Evolutionary conservation across 2,329 filamentous ascomycete genomes (phyloP).

Genomic region (Gyromitra esculenta): DNA sequence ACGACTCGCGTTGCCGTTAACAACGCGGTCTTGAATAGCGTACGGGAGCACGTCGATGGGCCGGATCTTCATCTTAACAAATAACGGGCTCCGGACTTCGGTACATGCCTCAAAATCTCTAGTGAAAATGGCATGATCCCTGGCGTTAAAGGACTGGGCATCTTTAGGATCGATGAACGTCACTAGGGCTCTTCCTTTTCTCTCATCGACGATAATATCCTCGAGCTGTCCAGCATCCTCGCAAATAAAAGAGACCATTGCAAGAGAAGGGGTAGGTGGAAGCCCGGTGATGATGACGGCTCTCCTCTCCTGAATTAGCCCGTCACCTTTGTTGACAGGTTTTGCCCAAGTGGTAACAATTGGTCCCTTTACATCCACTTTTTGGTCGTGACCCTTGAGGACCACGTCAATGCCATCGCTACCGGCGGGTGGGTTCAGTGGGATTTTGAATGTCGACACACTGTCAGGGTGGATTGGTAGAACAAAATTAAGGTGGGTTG

Average conservation of each 20-base stretch:
- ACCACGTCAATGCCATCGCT: constrained; percentile 4
- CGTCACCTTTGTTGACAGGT: constrained; percentile 15
- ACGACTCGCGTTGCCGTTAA: background rate
- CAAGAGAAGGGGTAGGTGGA: constrained; percentile 1
- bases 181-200: constrained; percentile 3
- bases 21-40: background rate
- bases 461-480: background rate
- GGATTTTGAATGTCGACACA: background rate
- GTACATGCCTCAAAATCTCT: background rate
- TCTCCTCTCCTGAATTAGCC: constrained; percentile 12
- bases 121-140: background rate
- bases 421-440: background rate
- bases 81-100: background rate
- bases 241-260: constrained; percentile 19
- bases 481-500: no score
- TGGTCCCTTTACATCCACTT: constrained; percentile 24
- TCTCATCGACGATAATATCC: constrained; percentile 2
- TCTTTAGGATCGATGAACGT: constrained; percentile 28
- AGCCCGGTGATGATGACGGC: constrained; percentile 22
- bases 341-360: constrained; percentile 31
- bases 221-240: constrained; percentile 24
- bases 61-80: constrained; percentile 7
- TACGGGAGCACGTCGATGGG: constrained; percentile 10
- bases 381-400: background rate
- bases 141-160: constrained; percentile 8